These are phyloP conservation scores for Berkeleyomyces basicola DNA, from an alignment of 2,329 filamentous ascomycete species.

Conservation along the genomic window DNA sequence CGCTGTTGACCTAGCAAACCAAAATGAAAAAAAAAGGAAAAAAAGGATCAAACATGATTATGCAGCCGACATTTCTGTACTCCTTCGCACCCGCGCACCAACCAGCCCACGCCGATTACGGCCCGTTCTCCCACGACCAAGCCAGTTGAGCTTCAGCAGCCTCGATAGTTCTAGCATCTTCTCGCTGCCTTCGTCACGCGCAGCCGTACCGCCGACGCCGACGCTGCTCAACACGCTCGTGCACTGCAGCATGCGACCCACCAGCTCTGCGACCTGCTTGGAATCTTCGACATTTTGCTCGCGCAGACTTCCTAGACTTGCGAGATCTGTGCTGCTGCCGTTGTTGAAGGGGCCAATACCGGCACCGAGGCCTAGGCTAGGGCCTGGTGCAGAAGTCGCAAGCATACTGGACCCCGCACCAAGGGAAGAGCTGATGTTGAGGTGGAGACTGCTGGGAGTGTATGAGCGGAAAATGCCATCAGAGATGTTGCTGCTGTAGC, in stretches of 20 bases:
- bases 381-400: background rate
- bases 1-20: background rate
- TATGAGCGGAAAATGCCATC: conserved; percentile 30
- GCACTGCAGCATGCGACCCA: conserved; percentile 90
- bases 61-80: conserved; percentile 19
- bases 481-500: conserved; percentile 36
- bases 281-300: conserved; percentile 50
- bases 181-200: conserved; percentile 53
- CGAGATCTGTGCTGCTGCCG: background rate
- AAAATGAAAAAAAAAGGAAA: background rate
- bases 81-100: conserved; percentile 41
- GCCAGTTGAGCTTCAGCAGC: conserved; percentile 90
- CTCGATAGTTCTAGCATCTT: conserved; percentile 73
- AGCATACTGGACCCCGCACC: conserved; percentile 12
- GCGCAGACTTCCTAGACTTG: conserved; percentile 23
- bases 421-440: conserved; percentile 19
- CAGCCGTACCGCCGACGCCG: conserved; percentile 27
- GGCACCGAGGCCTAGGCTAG: background rate
- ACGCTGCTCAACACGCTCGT: conserved; percentile 76
- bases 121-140: conserved; percentile 76
- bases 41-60: background rate
- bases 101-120: conserved; percentile 82
- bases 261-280: conserved; percentile 79
- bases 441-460: conserved; percentile 28
- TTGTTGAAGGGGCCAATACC: conserved; percentile 13